Conservation (phyloP, 345 rosid species). For the Kandelia obovata region DNA sequence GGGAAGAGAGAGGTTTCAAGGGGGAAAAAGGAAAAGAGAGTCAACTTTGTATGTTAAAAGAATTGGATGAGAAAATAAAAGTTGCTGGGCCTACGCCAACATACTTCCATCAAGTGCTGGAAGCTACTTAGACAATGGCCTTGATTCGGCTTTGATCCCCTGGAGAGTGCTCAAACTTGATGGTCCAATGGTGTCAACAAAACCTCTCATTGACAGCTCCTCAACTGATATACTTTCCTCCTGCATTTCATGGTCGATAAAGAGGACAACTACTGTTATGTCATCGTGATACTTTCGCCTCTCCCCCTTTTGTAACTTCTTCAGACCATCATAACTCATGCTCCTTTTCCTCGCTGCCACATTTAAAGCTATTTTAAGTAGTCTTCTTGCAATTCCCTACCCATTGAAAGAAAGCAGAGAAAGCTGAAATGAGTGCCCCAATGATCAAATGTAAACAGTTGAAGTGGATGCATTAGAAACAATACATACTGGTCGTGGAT, state of each 20-base stretch:
- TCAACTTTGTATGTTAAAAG: too few relatives aligned
- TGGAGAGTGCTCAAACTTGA: conserved; percentile 56
- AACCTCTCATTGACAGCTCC: conserved; percentile 67
- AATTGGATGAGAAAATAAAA: conserved; percentile 5
- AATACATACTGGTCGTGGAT: conserved; percentile 64
- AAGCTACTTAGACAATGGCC: conserved; percentile 18
- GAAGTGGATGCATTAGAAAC: background rate
- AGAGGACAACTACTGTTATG: conserved; percentile 81
- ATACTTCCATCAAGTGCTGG: conserved; percentile 11
- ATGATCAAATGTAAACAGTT: background rate
- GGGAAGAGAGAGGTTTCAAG: conserved; percentile 3
- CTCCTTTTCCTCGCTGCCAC: conserved; percentile 70
- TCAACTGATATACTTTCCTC: conserved; percentile 42
- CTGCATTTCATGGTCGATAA: conserved; percentile 56
- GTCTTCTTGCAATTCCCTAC: conserved; percentile 80
- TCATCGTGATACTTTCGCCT: conserved; percentile 81
- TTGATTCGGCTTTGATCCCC: conserved; percentile 18
- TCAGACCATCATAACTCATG: conserved; percentile 64
- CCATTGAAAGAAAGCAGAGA: background rate
- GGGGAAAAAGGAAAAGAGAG: background rate
- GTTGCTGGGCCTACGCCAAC: conserved; percentile 5
- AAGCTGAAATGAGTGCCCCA: background rate
- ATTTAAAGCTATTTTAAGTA: conserved; percentile 62
- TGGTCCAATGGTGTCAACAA: conserved; percentile 55
- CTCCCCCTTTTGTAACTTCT: conserved; percentile 54